phyloP scores from a whole-genome alignment of 2,329 filamentous ascomycete genomes.

The Scytalidium lignicola region DNA sequence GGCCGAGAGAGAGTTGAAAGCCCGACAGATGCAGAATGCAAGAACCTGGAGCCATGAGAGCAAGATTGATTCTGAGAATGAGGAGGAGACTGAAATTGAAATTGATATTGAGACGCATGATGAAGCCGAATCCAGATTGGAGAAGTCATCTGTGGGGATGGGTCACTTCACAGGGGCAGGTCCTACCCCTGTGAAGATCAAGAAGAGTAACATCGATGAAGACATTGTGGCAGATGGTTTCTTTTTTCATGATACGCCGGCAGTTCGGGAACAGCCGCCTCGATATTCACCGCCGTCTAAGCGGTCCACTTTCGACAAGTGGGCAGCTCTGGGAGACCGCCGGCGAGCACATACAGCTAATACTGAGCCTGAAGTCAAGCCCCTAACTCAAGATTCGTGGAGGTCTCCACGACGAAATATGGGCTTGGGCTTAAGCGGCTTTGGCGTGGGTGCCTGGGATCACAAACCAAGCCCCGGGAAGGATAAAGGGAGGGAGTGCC shows the following conservation, averaged over 20 bases:
- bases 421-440: slow-evolving; percentile 43
- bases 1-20: slow-evolving; percentile 56
- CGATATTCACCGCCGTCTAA: slow-evolving; percentile 65
- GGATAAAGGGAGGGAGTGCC: slow-evolving; percentile 39
- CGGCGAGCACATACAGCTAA: slow-evolving; percentile 60
- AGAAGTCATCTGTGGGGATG: slow-evolving; percentile 20
- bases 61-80: slow-evolving; percentile 14
- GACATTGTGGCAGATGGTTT: slow-evolving; percentile 65
- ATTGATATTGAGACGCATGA: slow-evolving; percentile 22
- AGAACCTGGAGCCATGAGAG: slow-evolving; percentile 69
- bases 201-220: slow-evolving; percentile 48
- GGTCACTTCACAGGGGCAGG: slow-evolving; percentile 27
- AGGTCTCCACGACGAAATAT: slow-evolving; percentile 43
- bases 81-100: neutral
- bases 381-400: neutral
- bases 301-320: slow-evolving; percentile 69
- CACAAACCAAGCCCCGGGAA: slow-evolving; percentile 28
- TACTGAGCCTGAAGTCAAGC: slow-evolving; percentile 35
- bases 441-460: slow-evolving; percentile 32
- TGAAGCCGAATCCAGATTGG: slow-evolving; percentile 43
- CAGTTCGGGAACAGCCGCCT: slow-evolving; percentile 32
- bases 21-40: slow-evolving; percentile 58
- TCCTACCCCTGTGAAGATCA: slow-evolving; percentile 25
- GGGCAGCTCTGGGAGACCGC: slow-evolving; percentile 81
- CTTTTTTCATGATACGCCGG: slow-evolving; percentile 62